phyloP scores from a whole-genome alignment of 2,329 filamentous ascomycete species.

The Pestalotiopsis sp. region DNA sequence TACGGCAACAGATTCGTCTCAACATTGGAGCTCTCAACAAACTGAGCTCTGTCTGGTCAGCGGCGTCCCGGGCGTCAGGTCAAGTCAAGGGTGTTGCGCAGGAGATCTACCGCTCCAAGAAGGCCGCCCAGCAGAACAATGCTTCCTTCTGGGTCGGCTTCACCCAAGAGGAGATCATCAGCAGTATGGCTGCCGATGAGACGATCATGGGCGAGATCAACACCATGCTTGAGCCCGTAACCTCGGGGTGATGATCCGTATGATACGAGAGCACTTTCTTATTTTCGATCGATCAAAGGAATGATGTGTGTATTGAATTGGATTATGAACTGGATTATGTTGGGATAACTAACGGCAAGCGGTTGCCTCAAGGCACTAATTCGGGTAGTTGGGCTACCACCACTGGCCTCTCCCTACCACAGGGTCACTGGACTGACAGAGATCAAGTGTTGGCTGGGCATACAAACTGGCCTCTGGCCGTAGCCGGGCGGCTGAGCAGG shows the following conservation, averaged over 20 bases:
- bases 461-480: not conserved
- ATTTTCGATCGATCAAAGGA: not conserved
- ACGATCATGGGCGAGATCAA: slow-evolving; percentile 61
- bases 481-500: not conserved
- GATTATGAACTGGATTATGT: not conserved
- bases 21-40: slow-evolving; percentile 75
- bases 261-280: not conserved
- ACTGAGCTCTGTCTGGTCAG: slow-evolving; percentile 69
- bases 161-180: slow-evolving; percentile 55
- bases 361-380: not conserved
- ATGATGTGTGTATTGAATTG: not conserved
- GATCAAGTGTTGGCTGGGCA: not conserved
- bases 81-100: slow-evolving; percentile 80
- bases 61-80: slow-evolving; percentile 66
- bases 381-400: not conserved
- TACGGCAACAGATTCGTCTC: slow-evolving; percentile 74
- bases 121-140: slow-evolving; percentile 49
- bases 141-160: slow-evolving; percentile 56
- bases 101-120: slow-evolving; percentile 66
- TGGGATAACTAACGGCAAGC: not conserved
- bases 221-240: slow-evolving; percentile 28
- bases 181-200: slow-evolving; percentile 56
- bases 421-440: not conserved
- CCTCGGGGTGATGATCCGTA: not conserved
- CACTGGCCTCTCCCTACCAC: not conserved